phyloP scores from a whole-genome alignment of 495 filamentous ascomycete species.

The Aspergillus ostianus region DNA sequence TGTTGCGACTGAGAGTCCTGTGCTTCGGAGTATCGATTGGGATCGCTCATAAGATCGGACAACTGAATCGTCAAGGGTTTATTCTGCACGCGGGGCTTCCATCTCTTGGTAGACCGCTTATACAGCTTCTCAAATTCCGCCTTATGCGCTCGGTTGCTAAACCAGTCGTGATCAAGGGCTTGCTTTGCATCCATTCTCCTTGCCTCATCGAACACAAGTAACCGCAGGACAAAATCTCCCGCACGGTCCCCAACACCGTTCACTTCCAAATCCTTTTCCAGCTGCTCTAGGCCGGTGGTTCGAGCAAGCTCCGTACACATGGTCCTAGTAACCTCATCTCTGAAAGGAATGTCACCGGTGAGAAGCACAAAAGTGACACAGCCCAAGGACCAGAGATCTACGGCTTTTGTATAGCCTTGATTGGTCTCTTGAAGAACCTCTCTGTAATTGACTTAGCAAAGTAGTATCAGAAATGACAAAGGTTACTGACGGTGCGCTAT shows the following conservation, averaged over 20 bases:
- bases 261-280: constrained; percentile 38
- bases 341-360: constrained; percentile 44
- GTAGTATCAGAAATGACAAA: constrained; percentile 15
- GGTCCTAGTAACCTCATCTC: constrained; percentile 18
- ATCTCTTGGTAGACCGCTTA: constrained; percentile 43
- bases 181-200: constrained; percentile 52
- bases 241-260: constrained; percentile 37
- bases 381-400: constrained; percentile 66
- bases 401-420: constrained; percentile 57
- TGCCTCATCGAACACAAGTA: constrained; percentile 51
- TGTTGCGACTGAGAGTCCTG: not conserved
- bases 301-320: constrained; percentile 19
- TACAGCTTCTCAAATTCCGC: constrained; percentile 49
- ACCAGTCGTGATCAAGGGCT: constrained; percentile 61
- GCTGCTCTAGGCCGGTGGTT: constrained; percentile 29
- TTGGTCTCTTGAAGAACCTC: constrained; percentile 37
- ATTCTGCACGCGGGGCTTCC: constrained; percentile 37
- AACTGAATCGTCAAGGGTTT: constrained; percentile 16
- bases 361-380: constrained; percentile 51
- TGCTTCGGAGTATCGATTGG: not conserved
- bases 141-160: constrained; percentile 43
- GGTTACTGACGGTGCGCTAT: constrained; percentile 67
- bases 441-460: constrained; percentile 32
- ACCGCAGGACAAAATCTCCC: constrained; percentile 52
- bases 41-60: not conserved